Base-by-base conservation (phyloP, 2,329 filamentous ascomycete species). In the Delphinella strobiligena region DNA sequence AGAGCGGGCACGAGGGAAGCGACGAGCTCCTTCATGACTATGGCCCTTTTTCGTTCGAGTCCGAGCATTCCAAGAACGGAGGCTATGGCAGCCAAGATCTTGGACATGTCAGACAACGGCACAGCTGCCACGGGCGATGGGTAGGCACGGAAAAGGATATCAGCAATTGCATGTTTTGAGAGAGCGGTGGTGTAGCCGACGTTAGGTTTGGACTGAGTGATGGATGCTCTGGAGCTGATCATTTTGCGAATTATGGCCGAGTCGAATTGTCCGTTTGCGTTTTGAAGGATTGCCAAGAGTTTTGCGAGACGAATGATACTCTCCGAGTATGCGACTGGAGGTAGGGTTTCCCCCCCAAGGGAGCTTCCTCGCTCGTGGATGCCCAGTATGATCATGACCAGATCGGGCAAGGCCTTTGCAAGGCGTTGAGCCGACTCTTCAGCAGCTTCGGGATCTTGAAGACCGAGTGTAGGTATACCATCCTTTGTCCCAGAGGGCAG, bases 11-110 rank as follows among this genome's bases (percentile, higher is more conserved):
- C 84, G 31, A 96, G 69, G 12, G 87, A 78, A 3, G 79, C 80
- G 7, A 98, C 72, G 36, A 96, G 71, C 53, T 95, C 87, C 50
- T 84, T 80, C 51, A 94, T 72, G 1, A 95, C 77, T 63, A 96
- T 82, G 4, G 84, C 87, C 60, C 93, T 93, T 62, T 95, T 96
- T 42, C 91, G 75, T 43, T 87, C 77, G 44, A 89, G 74, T 1
- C 84, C 85, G 5, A 98, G 62, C 4, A 75, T 69, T 0, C 85
- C 82, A 8, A 95, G 67, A n/a, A 93, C 77, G n/a, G 82, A 78
- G 5, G 86, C 81, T 48, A 96, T 86, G 10, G 87, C 89, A 48
- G 86, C 80, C 12, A 95, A 67, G 27, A 95, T 80, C 8, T 82
- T 76, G 9, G 84, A 77, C 16, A 82, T 73, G 59, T 94, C 88